Evolutionary conservation across 441 rosid species (phyloP), one percentile per base, ranked within the genome.

Genomic region (Brassica balearica): DNA sequence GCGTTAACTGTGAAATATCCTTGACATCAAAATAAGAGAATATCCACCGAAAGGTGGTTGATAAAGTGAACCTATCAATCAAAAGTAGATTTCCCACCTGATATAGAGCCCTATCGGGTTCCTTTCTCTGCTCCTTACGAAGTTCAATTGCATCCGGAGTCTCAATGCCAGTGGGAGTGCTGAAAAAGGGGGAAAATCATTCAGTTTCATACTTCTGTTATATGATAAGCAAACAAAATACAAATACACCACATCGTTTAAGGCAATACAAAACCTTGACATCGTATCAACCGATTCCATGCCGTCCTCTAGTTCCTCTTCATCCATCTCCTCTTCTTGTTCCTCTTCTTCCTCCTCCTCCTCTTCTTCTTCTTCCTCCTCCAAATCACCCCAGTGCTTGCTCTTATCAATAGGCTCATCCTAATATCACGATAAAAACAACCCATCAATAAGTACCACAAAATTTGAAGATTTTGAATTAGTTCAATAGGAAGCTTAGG

Each of bases 351-450:
- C 92, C 29, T 87, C 98, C 36, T 95, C 98, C 68, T 86, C 95
- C 53, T 90, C 92, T 34, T 88, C 92, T 67, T 88, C 92, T 64
- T 95, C 99, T 81, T 96, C 99, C 79, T 96, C 99, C 86, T 96
- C 99, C 86, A 96, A 85, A 83, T 96, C 99, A 87, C 98, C 99
- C 99, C 99, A 96, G 81, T 96, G 98, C 85, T 89, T 96, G 17
- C 89, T 87, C 84, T 96, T 96, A 78, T 96, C 99, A 72, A 96
- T 89, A 46, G 99, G 99, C 87, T 96, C 99, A 75, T 92, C 98
- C 99, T 96, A 73, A 80, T 3, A 93, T 10, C 5, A 19, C 1
- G 27, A 58, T 58, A 58, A 58, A 58, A 59, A 22, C 29, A 59
- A 59, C n/a, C 27, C 32, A 59, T 22, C 14, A 59, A 3, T 9